These are phyloP conservation scores for Microbotryum silenes-acaulis DNA, from an alignment of 1,284 basidiomycete genomes.

Conservation along the genomic window DNA sequence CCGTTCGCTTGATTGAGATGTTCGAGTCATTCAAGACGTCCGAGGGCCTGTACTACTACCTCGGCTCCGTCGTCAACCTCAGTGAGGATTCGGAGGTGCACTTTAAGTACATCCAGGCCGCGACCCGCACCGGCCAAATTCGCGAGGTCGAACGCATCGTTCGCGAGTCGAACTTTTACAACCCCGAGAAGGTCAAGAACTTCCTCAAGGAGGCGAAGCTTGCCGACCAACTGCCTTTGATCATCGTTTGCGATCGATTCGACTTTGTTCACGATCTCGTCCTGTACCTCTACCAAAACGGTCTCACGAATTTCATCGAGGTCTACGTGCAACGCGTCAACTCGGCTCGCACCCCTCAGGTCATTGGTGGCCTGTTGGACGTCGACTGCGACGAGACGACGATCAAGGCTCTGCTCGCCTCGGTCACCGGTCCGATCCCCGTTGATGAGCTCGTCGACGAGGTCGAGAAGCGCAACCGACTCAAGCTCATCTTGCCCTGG, in stretches of 20 bases:
- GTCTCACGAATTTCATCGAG: constrained; percentile 94
- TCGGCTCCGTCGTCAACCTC: constrained; percentile 95
- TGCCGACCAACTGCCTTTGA: constrained; percentile 91
- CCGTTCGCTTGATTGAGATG: constrained; percentile 96
- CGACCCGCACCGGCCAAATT: constrained; percentile 95
- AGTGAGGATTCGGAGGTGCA: constrained; percentile 94
- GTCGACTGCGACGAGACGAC: constrained; percentile 96
- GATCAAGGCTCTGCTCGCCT: constrained; percentile 87
- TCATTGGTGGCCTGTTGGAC: constrained; percentile 91
- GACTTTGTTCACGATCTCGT: constrained; percentile 99
- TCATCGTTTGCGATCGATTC: constrained; percentile 99
- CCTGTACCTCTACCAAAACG: constrained; percentile 97
- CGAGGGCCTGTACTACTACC: constrained; percentile 96
- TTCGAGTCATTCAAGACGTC: constrained; percentile 98
- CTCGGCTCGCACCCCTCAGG: constrained; percentile 95
- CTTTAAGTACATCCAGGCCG: constrained; percentile 99
- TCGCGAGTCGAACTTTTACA: constrained; percentile 94
- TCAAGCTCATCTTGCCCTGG: constrained; percentile 97
- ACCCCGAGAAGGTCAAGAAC: constrained; percentile 99
- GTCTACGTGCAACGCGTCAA: constrained; percentile 99
- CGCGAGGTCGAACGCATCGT: constrained; percentile 98
- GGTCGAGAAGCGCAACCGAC: constrained; percentile 89
- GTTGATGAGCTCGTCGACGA: constrained; percentile 96
- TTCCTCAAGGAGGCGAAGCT: constrained; percentile 96
- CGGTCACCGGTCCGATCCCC: constrained; percentile 94